Evolutionary conservation across 306 rosid species (phyloP).

Genomic region (Calophaca sinica): DNA sequence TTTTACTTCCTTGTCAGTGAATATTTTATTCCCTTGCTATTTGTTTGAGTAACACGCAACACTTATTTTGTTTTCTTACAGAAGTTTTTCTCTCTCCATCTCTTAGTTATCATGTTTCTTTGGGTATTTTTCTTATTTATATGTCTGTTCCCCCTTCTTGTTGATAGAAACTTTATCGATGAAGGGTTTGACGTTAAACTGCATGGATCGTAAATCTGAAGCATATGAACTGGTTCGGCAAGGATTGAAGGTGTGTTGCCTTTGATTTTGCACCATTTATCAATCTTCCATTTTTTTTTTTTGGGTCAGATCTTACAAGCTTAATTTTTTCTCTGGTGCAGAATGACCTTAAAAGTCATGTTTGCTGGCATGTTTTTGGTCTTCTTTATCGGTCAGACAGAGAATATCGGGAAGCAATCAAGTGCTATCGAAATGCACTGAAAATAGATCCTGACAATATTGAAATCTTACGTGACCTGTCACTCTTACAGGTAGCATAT

Average conservation of each 20-base stretch:
- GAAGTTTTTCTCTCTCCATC: not conserved
- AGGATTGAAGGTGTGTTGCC: slow-evolving; percentile 72
- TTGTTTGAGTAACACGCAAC: not conserved
- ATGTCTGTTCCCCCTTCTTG: slow-evolving; percentile 42
- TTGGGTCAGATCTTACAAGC: slow-evolving; percentile 22
- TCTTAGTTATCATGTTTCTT: slow-evolving; percentile 15
- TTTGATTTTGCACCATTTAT: slow-evolving; percentile 31
- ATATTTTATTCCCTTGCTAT: slow-evolving; percentile 14
- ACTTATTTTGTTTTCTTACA: not conserved
- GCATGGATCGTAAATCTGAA: slow-evolving; percentile 97
- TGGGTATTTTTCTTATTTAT: slow-evolving; percentile 8
- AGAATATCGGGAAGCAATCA: slow-evolving; percentile 97
- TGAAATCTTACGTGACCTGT: slow-evolving; percentile 89
- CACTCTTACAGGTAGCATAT: slow-evolving; percentile 77
- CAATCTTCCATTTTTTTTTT: not conserved
- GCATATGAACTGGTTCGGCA: slow-evolving; percentile 92
- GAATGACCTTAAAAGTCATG: slow-evolving; percentile 99
- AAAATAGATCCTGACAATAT: slow-evolving; percentile 95
- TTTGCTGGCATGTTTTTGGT: slow-evolving; percentile 99
- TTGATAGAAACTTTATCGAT: slow-evolving; percentile 92
- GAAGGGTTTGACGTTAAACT: slow-evolving; percentile 96
- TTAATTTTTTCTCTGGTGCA: slow-evolving; percentile 58
- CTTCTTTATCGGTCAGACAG: slow-evolving; percentile 97
- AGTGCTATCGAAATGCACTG: slow-evolving; percentile 95
- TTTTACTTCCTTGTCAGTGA: slow-evolving; percentile 5